These are phyloP conservation scores for Teunomyces gatunensis DNA, from an alignment of 805 yeast genomes.

Conservation along the genomic window DNA sequence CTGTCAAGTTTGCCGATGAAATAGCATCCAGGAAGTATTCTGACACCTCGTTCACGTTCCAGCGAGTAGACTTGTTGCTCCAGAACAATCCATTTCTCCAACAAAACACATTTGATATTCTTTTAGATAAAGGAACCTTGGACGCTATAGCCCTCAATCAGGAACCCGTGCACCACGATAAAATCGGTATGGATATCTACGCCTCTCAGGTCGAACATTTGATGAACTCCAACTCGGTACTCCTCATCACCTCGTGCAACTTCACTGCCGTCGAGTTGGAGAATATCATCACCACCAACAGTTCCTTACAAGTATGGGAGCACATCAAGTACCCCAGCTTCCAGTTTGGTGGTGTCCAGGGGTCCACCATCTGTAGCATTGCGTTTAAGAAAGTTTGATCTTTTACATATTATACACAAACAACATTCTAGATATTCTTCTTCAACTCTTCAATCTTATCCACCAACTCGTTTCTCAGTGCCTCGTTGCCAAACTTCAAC, in stretches of 20 bases:
- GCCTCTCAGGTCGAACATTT: constrained; percentile 56
- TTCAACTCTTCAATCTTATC: constrained; percentile 45
- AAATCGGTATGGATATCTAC: constrained; percentile 57
- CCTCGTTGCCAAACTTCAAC: constrained; percentile 63
- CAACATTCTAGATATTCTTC: constrained; percentile 1
- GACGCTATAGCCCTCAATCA: constrained; percentile 94
- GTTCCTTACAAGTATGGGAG: constrained; percentile 56
- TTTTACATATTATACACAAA: not conserved
- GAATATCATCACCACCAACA: constrained; percentile 47
- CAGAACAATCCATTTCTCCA: constrained; percentile 35
- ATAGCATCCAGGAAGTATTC: constrained; percentile 46
- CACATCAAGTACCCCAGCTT: constrained; percentile 75
- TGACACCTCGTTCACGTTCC: constrained; percentile 48
- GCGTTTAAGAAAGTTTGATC: constrained; percentile 56
- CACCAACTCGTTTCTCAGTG: constrained; percentile 55
- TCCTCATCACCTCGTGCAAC: constrained; percentile 88
- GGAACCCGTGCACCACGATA: constrained; percentile 41
- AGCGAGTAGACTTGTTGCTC: constrained; percentile 66
- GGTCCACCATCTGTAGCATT: constrained; percentile 83
- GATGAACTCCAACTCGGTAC: constrained; percentile 53
- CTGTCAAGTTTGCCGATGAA: constrained; percentile 70
- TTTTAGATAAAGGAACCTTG: constrained; percentile 91
- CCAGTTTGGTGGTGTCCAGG: constrained; percentile 85
- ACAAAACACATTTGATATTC: constrained; percentile 56
- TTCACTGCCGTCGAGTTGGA: constrained; percentile 80